Conservation (phyloP, 768 basidiomycete species). For the Suillus luteus region DNA sequence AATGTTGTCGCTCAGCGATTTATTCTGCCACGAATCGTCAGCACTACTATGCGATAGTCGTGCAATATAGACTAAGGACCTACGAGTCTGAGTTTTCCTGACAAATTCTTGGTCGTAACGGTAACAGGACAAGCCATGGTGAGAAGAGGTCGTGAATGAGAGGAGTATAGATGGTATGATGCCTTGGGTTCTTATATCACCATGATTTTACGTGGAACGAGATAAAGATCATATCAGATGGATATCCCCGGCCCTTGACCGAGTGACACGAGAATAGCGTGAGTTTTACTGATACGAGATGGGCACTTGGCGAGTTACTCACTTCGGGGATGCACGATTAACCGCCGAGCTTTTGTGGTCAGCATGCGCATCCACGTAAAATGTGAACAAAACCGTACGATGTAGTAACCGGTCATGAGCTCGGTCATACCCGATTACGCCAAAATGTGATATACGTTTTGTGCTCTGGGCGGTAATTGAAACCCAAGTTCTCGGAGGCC, state of each 20-base stretch:
- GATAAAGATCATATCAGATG: not conserved
- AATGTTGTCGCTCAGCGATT: conserved; percentile 53
- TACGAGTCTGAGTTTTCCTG: conserved; percentile 4
- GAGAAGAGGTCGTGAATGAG: not conserved
- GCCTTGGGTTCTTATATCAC: not conserved
- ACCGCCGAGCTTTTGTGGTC: not conserved
- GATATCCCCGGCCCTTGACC: not conserved
- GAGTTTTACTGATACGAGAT: not conserved
- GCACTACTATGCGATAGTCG: too few species aligned
- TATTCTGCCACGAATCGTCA: conserved; percentile 48
- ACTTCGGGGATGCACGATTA: not conserved
- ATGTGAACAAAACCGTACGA: not conserved
- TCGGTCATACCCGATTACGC: conserved; percentile 4
- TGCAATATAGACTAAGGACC: not conserved
- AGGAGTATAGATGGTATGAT: not conserved
- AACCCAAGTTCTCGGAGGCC: not conserved
- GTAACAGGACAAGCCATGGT: conserved; percentile 1
- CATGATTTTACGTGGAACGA: not conserved
- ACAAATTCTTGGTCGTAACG: not conserved
- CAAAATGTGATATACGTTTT: not conserved
- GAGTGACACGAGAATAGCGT: not conserved
- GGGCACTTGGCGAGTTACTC: not conserved
- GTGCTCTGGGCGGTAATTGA: not conserved
- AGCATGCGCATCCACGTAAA: not conserved
- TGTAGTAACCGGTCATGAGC: not conserved